Evolutionary conservation across 768 basidiomycete genomes (phyloP), one percentile per base, ranked within the genome.

Genomic region (Podaxis pistillaris): DNA sequence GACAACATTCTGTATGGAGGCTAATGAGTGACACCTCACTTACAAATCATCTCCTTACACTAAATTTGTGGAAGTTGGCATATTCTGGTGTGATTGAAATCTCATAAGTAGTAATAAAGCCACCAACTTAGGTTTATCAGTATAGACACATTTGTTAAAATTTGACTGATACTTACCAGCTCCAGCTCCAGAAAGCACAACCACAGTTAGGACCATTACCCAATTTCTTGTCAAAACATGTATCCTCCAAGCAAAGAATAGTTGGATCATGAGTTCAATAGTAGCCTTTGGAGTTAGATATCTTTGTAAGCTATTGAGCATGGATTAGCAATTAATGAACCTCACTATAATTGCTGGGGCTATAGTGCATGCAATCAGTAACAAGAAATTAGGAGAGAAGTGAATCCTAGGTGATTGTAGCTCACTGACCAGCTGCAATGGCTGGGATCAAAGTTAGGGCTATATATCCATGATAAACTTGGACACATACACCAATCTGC

Each of bases 271-370:
- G 4, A 73, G 64, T 0, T 78, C 79, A 37, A 80, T 80, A 58
- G 83, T 74, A 4, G 76, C 81, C 62, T 1, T 19, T 37, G 26
- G 0, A 50, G 46, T 15, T 50, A 22, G 26, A 22, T 6, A 7
- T 30, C 28, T 30, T 30, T 30, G 28, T 30, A 30, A 30, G 28
- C 28, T 6, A 30, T 30, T 30, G 28, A 30, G 6, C 28, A 30
- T 30, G 28, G 7, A 30, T 30, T 30, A 6, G 28, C 28, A 30
- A 30, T 6, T 30, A 30, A 61, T 37, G 3, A 0, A 3, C 3
- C 73, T 64, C n/a, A 82, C 81, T 12, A 81, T 83, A 65, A 79
- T 68, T 0, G 77, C 70, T 4, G 83, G 82, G 66, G 80, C 83
- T 81, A 63, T 8, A 4, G 41, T 26, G n/a, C n/a, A 22, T 49